These are phyloP conservation scores for Gossypium schwendimanii DNA, from an alignment of 441 rosid genomes.

Conservation along the genomic window DNA sequence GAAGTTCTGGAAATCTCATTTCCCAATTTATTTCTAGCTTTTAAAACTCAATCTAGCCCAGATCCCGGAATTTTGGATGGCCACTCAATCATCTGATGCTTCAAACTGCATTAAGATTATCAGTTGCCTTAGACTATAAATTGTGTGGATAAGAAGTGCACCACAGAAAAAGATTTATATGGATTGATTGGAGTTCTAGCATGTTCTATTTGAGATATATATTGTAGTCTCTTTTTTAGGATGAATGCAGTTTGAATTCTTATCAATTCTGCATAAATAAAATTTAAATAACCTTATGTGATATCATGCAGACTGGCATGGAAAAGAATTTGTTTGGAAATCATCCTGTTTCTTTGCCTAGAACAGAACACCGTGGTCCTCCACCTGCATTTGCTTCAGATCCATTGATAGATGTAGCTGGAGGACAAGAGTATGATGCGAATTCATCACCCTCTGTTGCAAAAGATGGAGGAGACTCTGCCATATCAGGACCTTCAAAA, in stretches of 20 bases:
- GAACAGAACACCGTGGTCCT: constrained; percentile 41
- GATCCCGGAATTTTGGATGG: not conserved
- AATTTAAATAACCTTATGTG: not conserved
- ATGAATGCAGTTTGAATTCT: not conserved
- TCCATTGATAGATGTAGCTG: constrained; percentile 39
- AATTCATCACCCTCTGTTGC: constrained; percentile 34
- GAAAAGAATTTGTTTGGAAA: constrained; percentile 83
- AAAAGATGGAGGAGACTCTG: constrained; percentile 44
- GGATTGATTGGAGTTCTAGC: not conserved
- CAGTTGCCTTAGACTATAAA: not conserved
- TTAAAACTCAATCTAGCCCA: not conserved
- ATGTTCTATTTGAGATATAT: not conserved
- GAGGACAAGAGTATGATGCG: constrained; percentile 17
- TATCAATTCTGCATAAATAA: not conserved
- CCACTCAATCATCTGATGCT: not conserved
- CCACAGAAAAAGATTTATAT: not conserved
- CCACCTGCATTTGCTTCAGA: constrained; percentile 79
- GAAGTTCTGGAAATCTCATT: not conserved
- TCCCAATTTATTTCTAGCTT: not conserved
- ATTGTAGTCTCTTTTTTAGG: not conserved
- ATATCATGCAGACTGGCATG: constrained; percentile 65
- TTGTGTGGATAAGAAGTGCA: not conserved
- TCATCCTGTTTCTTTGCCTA: constrained; percentile 65
- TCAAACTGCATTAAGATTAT: not conserved
- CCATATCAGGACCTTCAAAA: constrained; percentile 42